Conservation (phyloP, 164 flowering plant genomes). For the Liriodendron chinense region DNA sequence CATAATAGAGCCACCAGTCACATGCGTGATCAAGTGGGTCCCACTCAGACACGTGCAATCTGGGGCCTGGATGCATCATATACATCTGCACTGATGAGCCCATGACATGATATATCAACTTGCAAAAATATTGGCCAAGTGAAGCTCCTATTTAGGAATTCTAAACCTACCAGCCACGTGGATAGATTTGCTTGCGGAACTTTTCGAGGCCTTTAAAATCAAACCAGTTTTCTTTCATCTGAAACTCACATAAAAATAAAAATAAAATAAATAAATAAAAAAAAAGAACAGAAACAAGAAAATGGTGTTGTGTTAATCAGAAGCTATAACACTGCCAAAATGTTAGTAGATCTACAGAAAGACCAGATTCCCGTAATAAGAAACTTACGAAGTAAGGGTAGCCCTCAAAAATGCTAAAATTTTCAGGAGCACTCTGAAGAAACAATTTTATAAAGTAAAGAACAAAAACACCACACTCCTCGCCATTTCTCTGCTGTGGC, state of each 20-base stretch:
- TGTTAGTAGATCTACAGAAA: neutral
- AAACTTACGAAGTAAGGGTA: constrained; percentile 67
- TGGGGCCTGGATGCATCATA: too few species aligned
- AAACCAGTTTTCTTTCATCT: constrained; percentile 18
- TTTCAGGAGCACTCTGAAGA: constrained; percentile 56
- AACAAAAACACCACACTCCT: constrained; percentile 69
- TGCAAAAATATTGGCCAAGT: neutral
- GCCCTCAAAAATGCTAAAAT: constrained; percentile 42
- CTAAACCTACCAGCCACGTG: neutral
- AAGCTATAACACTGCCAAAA: neutral
- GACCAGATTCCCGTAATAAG: neutral
- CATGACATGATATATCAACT: neutral
- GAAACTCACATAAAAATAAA: neutral
- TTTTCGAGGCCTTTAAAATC: constrained; percentile 9
- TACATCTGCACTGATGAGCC: neutral
- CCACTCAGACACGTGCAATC: too few species aligned
- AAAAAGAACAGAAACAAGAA: neutral
- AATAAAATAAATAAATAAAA: neutral
- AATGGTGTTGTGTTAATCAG: neutral
- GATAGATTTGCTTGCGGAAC: constrained; percentile 9
- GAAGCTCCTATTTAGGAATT: neutral
- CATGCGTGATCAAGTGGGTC: too few species aligned
- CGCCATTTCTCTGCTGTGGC: constrained; percentile 63
- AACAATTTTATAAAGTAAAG: constrained; percentile 62
- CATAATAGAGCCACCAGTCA: too few species aligned